Conservation (phyloP, 2,329 filamentous ascomycete species). For the Pestalotiopsis sp. region DNA sequence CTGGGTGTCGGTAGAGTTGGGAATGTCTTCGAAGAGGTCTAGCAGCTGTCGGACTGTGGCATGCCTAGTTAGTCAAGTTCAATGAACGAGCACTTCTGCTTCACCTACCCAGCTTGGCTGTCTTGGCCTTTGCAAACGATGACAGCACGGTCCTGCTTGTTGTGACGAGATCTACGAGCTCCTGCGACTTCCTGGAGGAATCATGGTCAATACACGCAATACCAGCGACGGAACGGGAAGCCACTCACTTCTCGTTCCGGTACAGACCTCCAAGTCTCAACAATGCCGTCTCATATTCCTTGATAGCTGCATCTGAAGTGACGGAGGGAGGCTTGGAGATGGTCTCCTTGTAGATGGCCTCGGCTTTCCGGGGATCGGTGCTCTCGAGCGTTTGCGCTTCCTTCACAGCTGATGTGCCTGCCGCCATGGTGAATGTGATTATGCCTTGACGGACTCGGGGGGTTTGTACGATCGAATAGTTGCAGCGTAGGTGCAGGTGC, state of each 20-base stretch:
- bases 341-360: slow-evolving; percentile 86
- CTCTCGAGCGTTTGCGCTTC: slow-evolving; percentile 86
- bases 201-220: slow-evolving; percentile 2
- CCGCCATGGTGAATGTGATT: slow-evolving; percentile 26
- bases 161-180: slow-evolving; percentile 87
- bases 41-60: slow-evolving; percentile 86
- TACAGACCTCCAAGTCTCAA: slow-evolving; percentile 91
- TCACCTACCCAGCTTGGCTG: slow-evolving; percentile 88
- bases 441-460: background rate
- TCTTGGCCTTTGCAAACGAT: slow-evolving; percentile 98
- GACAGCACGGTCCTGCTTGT: slow-evolving; percentile 90
- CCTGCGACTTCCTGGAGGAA: slow-evolving; percentile 68
- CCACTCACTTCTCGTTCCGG: slow-evolving; percentile 77
- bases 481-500: background rate
- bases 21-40: slow-evolving; percentile 91
- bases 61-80: slow-evolving; percentile 12
- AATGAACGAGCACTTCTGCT: background rate
- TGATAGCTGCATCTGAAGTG: slow-evolving; percentile 80
- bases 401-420: slow-evolving; percentile 57
- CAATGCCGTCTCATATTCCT: slow-evolving; percentile 89
- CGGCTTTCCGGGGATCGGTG: slow-evolving; percentile 80
- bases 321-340: slow-evolving; percentile 82
- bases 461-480: background rate
- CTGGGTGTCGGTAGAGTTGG: slow-evolving; percentile 92
- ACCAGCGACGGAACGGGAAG: background rate